A percentile compares a stretch with the other conserved stretches of the same genome.
These are phyloP conservation scores for Starmera caribaea DNA, from an alignment of 805 yeast species.

Conservation along the genomic window DNA sequence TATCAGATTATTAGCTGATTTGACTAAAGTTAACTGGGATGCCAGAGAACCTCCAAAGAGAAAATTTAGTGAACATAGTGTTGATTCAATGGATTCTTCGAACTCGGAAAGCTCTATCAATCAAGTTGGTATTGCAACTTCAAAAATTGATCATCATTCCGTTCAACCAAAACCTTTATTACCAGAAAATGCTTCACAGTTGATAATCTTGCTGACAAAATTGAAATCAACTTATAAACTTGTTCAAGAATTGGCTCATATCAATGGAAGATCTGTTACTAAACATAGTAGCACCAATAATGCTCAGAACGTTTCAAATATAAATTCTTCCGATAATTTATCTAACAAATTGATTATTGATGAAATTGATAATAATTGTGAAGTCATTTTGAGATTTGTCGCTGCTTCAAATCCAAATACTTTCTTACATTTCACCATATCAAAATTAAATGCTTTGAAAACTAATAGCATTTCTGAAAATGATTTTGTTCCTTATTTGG, in stretches of 20 bases:
- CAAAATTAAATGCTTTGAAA: slow-evolving; percentile 20
- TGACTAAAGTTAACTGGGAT: slow-evolving; percentile 31
- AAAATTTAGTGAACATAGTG: slow-evolving; percentile 7
- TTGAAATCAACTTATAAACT: slow-evolving; percentile 23
- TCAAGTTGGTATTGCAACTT: slow-evolving; percentile 23
- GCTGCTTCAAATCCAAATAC: slow-evolving; percentile 43
- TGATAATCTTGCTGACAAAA: slow-evolving; percentile 20
- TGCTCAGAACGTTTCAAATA: slow-evolving; percentile 12
- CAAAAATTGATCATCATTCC: slow-evolving; percentile 23
- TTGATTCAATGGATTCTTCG: slow-evolving; percentile 13
- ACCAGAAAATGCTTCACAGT: slow-evolving; percentile 16
- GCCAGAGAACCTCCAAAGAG: slow-evolving; percentile 17
- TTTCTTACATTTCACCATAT: slow-evolving; percentile 25
- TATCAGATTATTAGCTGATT: slow-evolving; percentile 29
- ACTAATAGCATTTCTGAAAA: slow-evolving; percentile 27
- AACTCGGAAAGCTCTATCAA: slow-evolving; percentile 12
- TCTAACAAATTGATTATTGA: slow-evolving; percentile 16
- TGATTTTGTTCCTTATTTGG: slow-evolving; percentile 33
- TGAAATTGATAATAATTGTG: slow-evolving; percentile 28
- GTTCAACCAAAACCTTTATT: slow-evolving; percentile 22
- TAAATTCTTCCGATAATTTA: slow-evolving; percentile 11
- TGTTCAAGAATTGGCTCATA: slow-evolving; percentile 22
- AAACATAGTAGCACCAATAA: slow-evolving; percentile 5
- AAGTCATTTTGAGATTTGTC: slow-evolving; percentile 32
- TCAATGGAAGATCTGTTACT: slow-evolving; percentile 14